A percentile compares a stretch with the other conserved stretches of the same genome.
Conservation (phyloP, 192 early-diverging fungal species). For the Backusella australiensis region DNA sequence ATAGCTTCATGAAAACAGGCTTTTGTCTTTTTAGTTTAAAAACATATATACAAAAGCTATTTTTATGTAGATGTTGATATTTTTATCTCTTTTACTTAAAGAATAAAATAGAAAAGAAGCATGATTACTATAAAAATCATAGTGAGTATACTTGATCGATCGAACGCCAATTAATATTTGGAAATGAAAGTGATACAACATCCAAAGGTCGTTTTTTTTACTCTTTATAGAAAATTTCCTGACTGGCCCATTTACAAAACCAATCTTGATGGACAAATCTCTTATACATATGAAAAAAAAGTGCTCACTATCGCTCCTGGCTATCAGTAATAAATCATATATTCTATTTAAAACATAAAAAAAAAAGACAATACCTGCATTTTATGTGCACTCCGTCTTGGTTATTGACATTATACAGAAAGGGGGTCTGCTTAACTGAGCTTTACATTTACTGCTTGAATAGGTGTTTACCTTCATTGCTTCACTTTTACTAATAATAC, state of each 20-base stretch:
- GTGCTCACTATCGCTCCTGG: not conserved
- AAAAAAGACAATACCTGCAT: not conserved
- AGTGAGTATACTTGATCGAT: not conserved
- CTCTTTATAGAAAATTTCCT: not conserved
- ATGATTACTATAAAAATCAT: not conserved
- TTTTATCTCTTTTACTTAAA: not conserved
- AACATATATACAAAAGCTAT: too few relatives aligned
- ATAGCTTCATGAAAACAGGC: not conserved
- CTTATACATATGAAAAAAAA: not conserved
- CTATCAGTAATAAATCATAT: not conserved
- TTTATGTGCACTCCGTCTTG: not conserved
- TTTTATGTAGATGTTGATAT: not conserved
- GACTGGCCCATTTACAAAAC: not conserved
- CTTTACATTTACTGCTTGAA: not conserved
- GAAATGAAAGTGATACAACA: not conserved
- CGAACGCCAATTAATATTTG: not conserved
- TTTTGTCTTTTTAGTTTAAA: not conserved
- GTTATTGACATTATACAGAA: not conserved
- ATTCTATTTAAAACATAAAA: not conserved
- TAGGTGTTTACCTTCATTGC: not conserved
- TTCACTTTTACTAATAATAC: not conserved
- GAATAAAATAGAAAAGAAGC: not conserved
- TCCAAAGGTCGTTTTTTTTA: not conserved
- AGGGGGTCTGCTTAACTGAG: not conserved
- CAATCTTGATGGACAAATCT: not conserved